Evolutionary conservation across 805 yeast species (phyloP).

Genomic region (Wickerhamiella occidentalis): DNA sequence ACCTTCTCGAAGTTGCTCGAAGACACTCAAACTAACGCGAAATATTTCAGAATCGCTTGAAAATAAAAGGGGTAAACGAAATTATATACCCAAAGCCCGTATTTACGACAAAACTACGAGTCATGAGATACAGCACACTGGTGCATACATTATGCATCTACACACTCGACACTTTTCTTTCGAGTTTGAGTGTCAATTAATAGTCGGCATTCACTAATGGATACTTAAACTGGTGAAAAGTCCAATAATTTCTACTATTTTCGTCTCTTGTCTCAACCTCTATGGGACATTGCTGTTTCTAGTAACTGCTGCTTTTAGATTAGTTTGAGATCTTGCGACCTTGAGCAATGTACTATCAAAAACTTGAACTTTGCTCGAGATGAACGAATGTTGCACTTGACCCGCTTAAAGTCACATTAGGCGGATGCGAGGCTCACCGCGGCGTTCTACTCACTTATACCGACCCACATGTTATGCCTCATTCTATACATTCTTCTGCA

Average conservation of each 20-base stretch:
- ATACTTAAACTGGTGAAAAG: not conserved
- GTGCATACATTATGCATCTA: not conserved
- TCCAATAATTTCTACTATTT: not conserved
- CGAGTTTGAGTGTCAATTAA: not conserved
- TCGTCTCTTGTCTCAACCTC: not conserved
- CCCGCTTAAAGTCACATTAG: no score
- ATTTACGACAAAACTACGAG: no score
- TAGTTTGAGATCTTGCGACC: not conserved
- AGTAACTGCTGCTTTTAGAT: not conserved
- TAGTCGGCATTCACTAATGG: not conserved
- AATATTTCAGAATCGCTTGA: no score
- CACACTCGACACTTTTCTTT: not conserved
- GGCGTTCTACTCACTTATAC: no score
- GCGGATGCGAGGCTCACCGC: no score
- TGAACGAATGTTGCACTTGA: no score
- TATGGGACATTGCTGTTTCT: not conserved
- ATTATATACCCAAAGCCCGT: no score
- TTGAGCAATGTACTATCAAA: no score
- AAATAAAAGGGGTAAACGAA: no score
- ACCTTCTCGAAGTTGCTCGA: not conserved
- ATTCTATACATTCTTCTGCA: conserved; percentile 1
- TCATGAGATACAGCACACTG: not conserved
- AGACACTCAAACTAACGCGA: not conserved
- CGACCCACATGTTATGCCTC: not conserved
- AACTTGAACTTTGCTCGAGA: no score